Base-by-base conservation (phyloP, 2,329 filamentous ascomycete species). In the Aspergillus quadricinctus region DNA sequence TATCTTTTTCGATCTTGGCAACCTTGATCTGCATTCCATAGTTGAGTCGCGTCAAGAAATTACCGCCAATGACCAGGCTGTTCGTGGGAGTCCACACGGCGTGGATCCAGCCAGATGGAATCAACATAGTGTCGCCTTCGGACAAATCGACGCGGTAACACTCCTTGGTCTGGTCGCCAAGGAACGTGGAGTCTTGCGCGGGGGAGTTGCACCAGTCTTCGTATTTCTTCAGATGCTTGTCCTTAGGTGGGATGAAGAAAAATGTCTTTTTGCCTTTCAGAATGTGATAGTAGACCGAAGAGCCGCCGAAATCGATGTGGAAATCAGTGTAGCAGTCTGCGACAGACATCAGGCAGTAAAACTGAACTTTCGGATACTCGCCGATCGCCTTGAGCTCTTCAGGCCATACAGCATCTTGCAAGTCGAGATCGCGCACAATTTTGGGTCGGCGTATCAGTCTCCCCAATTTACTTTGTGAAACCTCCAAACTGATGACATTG, bases 251-350 rank as follows among this genome's bases (percentile, higher is more conserved):
- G 53, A 88, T 87, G 74, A 88, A 88, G 70, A 88, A 87, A 70
- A 88, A 88, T 0, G 85, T 86, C 71, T 88, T 88, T 65, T 81
- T 84, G 55, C 86, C 86, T 61, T 85, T 85, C 54, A 88, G 71
- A 59, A 88, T 88, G 64, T 88, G 86, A 62, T 88, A 88, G 66
- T 84, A 88, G 5, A 88, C 86, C 1, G 85, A 88, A 3, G 86
- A 88, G 4, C 86, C 86, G 37, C 85, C 86, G 70, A 88, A 88
- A 66, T 88, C 86, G 66, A 88, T 86, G 70, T 88, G 86, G 62
- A 88, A 88, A 69, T 88, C 86, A 21, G 86, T 88, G 62, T 87
- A 88, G 69, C 85, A 87, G 69, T 88, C 85, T 11, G 84, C 83
- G 23, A 88, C 85, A 4, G 86, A 88, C 86, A 88, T 88, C 37